Conservation (phyloP, 495 filamentous ascomycete species). For the Viridothelium virens region DNA sequence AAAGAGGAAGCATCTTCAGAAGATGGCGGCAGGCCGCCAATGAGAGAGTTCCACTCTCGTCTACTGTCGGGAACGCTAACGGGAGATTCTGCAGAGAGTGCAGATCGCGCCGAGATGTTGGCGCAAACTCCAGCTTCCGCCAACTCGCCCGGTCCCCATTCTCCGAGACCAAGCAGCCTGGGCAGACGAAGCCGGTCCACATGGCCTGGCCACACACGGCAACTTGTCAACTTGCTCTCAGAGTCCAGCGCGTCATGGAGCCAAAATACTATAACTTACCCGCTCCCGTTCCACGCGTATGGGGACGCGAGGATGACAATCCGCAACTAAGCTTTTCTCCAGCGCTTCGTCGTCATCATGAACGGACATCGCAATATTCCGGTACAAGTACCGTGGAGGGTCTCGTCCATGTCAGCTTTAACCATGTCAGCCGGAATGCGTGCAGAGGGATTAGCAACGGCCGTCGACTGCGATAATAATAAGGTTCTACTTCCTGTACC, state of each 20-base stretch:
- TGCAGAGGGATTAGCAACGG: neutral
- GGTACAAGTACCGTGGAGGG: neutral
- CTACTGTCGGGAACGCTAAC: neutral
- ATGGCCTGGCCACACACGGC: neutral
- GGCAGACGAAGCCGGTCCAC: neutral
- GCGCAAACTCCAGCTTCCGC: conserved; percentile 1
- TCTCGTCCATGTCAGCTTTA: neutral
- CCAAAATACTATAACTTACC: neutral
- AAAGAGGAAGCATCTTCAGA: neutral
- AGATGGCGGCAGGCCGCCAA: neutral
- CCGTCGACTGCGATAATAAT: neutral
- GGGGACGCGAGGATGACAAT: neutral
- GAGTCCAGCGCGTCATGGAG: neutral
- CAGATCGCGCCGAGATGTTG: neutral
- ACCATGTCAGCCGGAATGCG: neutral
- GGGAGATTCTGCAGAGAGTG: neutral
- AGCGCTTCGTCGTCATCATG: neutral
- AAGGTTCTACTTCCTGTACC: conserved; percentile 1
- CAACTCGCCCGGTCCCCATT: neutral
- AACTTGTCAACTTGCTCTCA: conserved; percentile 2
- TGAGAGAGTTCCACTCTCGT: neutral
- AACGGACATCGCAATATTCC: neutral
- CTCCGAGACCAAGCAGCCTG: neutral
- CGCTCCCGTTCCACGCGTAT: neutral
- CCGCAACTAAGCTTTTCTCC: neutral